These are phyloP conservation scores for Russula lepida DNA, from an alignment of 768 basidiomycete genomes.

Conservation along the genomic window DNA sequence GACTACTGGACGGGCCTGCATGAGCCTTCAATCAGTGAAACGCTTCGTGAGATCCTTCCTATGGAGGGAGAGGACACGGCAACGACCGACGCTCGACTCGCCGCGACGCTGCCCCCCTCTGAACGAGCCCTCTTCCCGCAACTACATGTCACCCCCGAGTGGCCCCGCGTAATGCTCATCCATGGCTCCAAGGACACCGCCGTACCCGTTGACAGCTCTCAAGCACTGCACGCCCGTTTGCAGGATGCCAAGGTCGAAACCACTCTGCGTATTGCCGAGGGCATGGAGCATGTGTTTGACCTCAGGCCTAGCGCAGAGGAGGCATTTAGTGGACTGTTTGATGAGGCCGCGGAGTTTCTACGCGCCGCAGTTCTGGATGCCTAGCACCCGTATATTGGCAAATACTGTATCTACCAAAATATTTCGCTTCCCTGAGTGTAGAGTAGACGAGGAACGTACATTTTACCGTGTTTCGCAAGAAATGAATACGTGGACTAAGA, in stretches of 20 bases:
- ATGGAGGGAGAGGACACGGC: not conserved
- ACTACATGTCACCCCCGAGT: conserved; percentile 29
- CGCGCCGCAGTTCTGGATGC: not conserved
- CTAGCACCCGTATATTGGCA: not conserved
- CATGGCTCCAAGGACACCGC: conserved; percentile 44
- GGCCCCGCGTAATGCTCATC: conserved; percentile 41
- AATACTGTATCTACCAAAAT: not conserved
- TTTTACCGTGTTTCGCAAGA: not conserved
- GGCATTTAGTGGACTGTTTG: conserved; percentile 33
- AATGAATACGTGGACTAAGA: not conserved
- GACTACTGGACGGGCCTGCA: conserved; percentile 49
- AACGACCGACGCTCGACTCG: not conserved
- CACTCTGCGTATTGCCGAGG: conserved; percentile 33
- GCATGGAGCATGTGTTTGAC: conserved; percentile 50
- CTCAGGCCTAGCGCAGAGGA: conserved; percentile 39
- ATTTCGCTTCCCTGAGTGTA: not conserved
- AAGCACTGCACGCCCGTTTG: conserved; percentile 30
- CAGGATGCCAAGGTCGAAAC: conserved; percentile 30
- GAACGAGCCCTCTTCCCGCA: conserved; percentile 41
- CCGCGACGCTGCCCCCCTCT: conserved; percentile 24
- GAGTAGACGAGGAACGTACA: not conserved
- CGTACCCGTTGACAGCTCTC: conserved; percentile 37
- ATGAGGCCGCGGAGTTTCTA: conserved; percentile 26
- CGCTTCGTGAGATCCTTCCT: conserved; percentile 28
- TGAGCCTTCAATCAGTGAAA: conserved; percentile 39